Base-by-base conservation (phyloP, 257 asterid species). In the Verbena officinalis region DNA sequence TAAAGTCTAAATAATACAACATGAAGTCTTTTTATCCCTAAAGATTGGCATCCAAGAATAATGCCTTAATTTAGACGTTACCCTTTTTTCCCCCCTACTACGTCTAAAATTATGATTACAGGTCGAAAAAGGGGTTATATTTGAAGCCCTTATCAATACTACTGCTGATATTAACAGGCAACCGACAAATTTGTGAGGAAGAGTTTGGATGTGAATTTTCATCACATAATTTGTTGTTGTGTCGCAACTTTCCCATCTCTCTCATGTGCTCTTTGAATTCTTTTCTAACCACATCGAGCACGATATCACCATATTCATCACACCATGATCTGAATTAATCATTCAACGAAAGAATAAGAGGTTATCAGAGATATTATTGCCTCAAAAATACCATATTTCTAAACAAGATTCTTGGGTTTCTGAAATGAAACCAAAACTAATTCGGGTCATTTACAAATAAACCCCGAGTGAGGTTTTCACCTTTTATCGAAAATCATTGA, bases 251-350 rank as follows among this genome's bases (percentile, higher is more conserved):
- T 65, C 84, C 85, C 85, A 67, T 83, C 59, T 83, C 80, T 65
- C 80, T 84, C 65, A 78, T 75, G 76, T 87, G 97, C 30, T 78
- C 76, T 73, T 87, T 87, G 89, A 84, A 87, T 55, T 86, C 93
- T 77, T 84, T 86, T 58, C 90, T 77, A 34, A 85, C 97, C 39
- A 87, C 90, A 16, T 82, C 93, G 52, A 87, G 62, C 57, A 88
- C 91, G 0, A 88, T 70, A 21, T 82, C 84, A 1, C 89, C 95
- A 17, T 81, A 77, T 33, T 62, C 63, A 61, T 90, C 91, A 43
- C 95, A 87, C 88, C 91, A 87, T 67, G 79, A 22, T 71, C 95
- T 87, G 72, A 56, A 67, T 36, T 36, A 36, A 27, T 39, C 11
- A 40, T 24, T 38, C 58, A 51, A 12, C 22, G 4, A 22, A 31